Evolutionary conservation across 345 rosid species (phyloP).

Genomic region (Sonneratia caseolaris): DNA sequence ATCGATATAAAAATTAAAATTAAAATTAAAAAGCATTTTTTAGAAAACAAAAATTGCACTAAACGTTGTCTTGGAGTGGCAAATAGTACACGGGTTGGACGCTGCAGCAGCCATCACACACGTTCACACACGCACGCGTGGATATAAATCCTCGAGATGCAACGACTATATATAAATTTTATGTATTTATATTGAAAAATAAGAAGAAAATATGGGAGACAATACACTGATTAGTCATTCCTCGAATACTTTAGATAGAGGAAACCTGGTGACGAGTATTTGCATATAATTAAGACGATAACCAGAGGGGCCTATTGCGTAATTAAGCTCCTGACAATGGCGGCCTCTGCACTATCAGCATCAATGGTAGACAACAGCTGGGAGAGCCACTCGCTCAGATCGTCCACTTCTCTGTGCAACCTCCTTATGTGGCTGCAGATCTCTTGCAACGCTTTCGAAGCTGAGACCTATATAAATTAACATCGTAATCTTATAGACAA

Average conservation of each 20-base stretch:
- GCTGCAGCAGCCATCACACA: no score
- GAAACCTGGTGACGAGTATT: not conserved
- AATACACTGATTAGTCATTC: not conserved
- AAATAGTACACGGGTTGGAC: no score
- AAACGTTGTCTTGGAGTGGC: no score
- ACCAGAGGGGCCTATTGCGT: constrained; percentile 22
- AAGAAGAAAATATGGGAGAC: not conserved
- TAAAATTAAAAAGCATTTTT: no score
- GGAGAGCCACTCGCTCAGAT: constrained; percentile 70
- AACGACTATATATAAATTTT: no score
- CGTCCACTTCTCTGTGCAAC: constrained; percentile 84
- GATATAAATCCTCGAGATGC: no score
- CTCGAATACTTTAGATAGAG: not conserved
- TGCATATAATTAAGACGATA: not conserved
- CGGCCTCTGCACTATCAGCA: constrained; percentile 80
- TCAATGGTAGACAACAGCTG: constrained; percentile 79
- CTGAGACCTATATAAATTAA: constrained; percentile 44
- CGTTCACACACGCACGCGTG: no score
- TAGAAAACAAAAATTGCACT: no score
- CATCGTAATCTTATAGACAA: no score
- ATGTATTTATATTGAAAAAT: no score
- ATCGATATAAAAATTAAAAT: no score
- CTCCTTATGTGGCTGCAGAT: constrained; percentile 82
- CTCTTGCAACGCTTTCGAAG: constrained; percentile 83
- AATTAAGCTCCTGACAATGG: constrained; percentile 79